Evolutionary conservation across 257 asterid species (phyloP).

Genomic region (Capsicum baccatum): DNA sequence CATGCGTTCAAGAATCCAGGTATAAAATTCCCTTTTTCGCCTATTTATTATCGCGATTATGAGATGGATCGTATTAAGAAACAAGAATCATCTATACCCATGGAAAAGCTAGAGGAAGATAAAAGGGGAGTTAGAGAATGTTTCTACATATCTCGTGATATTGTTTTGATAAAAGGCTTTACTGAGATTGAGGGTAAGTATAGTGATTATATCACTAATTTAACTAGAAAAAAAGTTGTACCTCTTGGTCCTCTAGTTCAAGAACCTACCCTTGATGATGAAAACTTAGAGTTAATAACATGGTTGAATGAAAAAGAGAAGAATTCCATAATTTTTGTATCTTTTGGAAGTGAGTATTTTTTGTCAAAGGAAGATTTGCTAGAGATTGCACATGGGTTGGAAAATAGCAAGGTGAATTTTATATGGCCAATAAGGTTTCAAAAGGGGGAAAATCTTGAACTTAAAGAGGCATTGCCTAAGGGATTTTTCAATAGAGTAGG

Average conservation of each 20-base stretch:
- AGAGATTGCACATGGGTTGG: constrained; percentile 14
- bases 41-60: constrained; percentile 26
- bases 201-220: constrained; percentile 18
- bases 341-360: constrained; percentile 19
- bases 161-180: constrained; percentile 22
- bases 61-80: constrained; percentile 16
- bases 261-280: neutral
- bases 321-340: neutral
- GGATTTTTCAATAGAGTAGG: constrained; percentile 8
- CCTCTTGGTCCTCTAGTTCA: constrained; percentile 25
- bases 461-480: constrained; percentile 18
- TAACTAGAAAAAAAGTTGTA: neutral
- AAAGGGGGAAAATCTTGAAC: constrained; percentile 9
- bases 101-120: constrained; percentile 1
- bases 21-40: neutral
- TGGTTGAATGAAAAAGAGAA: constrained; percentile 23
- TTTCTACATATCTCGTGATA: neutral
- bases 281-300: neutral
- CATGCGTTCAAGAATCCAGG: constrained; percentile 24
- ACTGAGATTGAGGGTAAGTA: constrained; percentile 26
- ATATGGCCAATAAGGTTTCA: constrained; percentile 2
- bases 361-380: neutral
- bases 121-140: constrained; percentile 18
- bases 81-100: constrained; percentile 14
- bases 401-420: neutral